These are phyloP conservation scores for Teratosphaeria pseudoeucalypti DNA, from an alignment of 2,329 filamentous ascomycete species.

Conservation along the genomic window DNA sequence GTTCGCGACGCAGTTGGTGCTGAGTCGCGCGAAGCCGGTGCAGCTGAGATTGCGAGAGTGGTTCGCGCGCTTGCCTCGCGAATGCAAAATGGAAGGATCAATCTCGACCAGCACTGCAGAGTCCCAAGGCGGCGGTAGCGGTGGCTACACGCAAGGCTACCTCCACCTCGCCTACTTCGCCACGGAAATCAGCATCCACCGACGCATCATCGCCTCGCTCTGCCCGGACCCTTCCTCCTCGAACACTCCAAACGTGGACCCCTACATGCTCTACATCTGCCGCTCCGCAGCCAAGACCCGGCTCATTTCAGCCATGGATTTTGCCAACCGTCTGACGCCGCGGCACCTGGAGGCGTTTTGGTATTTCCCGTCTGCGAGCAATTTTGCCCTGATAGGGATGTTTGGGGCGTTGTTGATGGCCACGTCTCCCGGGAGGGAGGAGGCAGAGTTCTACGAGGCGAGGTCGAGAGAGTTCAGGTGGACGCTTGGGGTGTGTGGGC, in stretches of 20 bases:
- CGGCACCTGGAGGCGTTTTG: conserved; percentile 84
- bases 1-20: conserved; percentile 61
- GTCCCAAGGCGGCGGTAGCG: conserved; percentile 5
- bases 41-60: conserved; percentile 75
- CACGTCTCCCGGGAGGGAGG: conserved; percentile 74
- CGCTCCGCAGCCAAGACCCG: conserved; percentile 88
- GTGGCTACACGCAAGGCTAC: conserved; percentile 40
- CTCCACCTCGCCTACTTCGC: conserved; percentile 89
- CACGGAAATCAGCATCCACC: conserved; percentile 84
- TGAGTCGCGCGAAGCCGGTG: conserved; percentile 69
- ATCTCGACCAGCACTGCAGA: conserved; percentile 8
- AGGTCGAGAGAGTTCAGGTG: conserved; percentile 83
- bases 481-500: conserved; percentile 79
- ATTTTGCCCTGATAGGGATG: conserved; percentile 89
- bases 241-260: conserved; percentile 41
- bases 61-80: conserved; percentile 59
- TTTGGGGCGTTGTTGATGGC: conserved; percentile 87
- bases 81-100: conserved; percentile 51
- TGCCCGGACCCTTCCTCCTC: conserved; percentile 32
- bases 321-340: conserved; percentile 83
- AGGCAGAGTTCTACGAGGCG: conserved; percentile 84
- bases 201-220: conserved; percentile 78
- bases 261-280: conserved; percentile 83
- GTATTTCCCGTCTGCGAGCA: conserved; percentile 79
- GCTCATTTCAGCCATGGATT: conserved; percentile 92